These are phyloP conservation scores for Cenchrus purpureus DNA, from an alignment of 176 grass and related monocot species.

Conservation along the genomic window DNA sequence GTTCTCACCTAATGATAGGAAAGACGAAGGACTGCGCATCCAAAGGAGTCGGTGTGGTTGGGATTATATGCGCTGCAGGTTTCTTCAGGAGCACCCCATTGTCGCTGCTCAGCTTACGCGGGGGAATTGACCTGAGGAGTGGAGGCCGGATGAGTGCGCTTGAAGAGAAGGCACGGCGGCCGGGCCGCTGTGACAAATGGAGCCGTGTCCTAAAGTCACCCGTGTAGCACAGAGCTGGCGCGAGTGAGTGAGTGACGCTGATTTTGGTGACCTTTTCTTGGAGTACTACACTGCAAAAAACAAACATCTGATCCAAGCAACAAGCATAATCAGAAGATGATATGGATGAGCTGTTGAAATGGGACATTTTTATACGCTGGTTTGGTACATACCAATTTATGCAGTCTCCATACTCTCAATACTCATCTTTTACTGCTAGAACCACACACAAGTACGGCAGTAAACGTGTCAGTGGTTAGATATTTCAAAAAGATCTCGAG, in stretches of 20 bases:
- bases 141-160: constrained; percentile 39
- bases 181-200: constrained; percentile 28
- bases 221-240: constrained; percentile 23
- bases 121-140: constrained; percentile 30
- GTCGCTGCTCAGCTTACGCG: constrained; percentile 27
- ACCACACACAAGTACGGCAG: background rate
- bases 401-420: background rate
- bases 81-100: constrained; percentile 56
- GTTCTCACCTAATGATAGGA: constrained; percentile 20
- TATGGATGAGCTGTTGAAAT: background rate
- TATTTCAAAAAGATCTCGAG: background rate
- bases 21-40: constrained; percentile 10
- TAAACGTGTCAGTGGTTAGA: constrained; percentile 19
- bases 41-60: constrained; percentile 45
- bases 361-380: background rate
- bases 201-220: constrained; percentile 28
- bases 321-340: background rate
- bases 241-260: constrained; percentile 36
- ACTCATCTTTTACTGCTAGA: constrained; percentile 2
- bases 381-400: background rate
- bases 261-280: constrained; percentile 22
- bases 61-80: constrained; percentile 50
- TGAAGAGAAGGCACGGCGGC: constrained; percentile 41
- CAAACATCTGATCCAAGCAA: constrained; percentile 30
- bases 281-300: background rate